Evolutionary conservation across 192 early-diverging fungal genomes (phyloP), one percentile per base, ranked within the genome.

Genomic region (Gonapodya prolifera): DNA sequence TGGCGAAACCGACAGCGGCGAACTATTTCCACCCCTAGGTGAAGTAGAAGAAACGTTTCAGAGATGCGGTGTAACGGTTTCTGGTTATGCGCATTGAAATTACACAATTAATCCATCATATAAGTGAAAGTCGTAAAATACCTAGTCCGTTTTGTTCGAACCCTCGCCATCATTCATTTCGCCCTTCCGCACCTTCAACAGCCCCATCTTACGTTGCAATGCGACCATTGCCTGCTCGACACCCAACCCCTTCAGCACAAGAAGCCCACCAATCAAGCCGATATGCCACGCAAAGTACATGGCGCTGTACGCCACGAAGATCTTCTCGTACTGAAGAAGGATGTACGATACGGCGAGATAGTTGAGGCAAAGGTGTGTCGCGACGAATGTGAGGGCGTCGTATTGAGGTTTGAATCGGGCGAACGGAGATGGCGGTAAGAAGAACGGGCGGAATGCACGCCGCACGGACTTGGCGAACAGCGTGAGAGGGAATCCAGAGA

Each of bases 271-370:
- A 8, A 18, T 2, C 8, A 18, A 29, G 31, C 36, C 88, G 16
- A 95, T 35, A 36, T 91, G 91, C 23, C 86, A 83, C 0, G 83
- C 82, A 81, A 87, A 94, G 35, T 87, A 89, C n/a, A 87, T 83
- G 34, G 82, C 78, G 30, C 81, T 81, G 93, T 92, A 94, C 29
- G 89, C 83, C 30, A 70, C 34, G 33, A 93, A 69, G 36, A 90
- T 89, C 34, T 84, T 79, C 28, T 76, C 76, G 33, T 91, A 81
- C 0, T 85, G 78, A 30, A 93, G 84, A 33, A 93, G 75, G 80
- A 93, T 83, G 78, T 94, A 96, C 2, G 93, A 88, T 35, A 88
- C 84, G 31, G 86, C 87, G 2, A 87, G 35, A 80, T 90, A 92
- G 83, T 94, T 91, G 36, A 96, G 84, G 1, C 85, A 81, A 34